Conservation (phyloP, 306 rosid genomes). For the cucumber (Cucumis sativus) region DNA sequence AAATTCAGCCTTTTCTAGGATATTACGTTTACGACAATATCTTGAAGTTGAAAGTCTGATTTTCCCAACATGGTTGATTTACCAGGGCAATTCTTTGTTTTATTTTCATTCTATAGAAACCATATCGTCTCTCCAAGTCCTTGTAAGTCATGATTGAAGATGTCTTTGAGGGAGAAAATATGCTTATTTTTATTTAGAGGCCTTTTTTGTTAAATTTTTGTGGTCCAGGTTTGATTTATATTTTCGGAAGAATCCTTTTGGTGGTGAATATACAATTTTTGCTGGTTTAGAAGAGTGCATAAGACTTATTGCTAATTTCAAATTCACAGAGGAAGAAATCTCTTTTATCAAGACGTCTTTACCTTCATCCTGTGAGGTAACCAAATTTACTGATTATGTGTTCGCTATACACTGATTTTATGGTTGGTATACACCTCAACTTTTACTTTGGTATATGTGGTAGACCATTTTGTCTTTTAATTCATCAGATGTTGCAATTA, state of each 20-base stretch:
- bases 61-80: background rate
- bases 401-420: background rate
- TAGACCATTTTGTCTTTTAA: background rate
- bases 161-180: background rate
- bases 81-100: background rate
- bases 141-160: background rate
- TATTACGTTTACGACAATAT: background rate
- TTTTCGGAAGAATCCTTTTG: slow-evolving; percentile 93
- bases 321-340: slow-evolving; percentile 65
- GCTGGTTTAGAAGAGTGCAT: slow-evolving; percentile 96
- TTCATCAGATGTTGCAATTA: background rate
- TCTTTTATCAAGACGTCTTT: slow-evolving; percentile 50
- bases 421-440: background rate
- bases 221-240: slow-evolving; percentile 87
- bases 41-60: background rate
- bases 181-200: background rate
- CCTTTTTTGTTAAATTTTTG: slow-evolving; percentile 2
- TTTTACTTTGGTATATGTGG: background rate
- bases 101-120: background rate
- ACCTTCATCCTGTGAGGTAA: slow-evolving; percentile 80
- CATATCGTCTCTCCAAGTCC: background rate
- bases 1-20: background rate
- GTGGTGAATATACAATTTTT: slow-evolving; percentile 90
- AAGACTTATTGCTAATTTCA: slow-evolving; percentile 84
- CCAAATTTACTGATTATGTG: background rate